A percentile compares a stretch with the other conserved stretches of the same genome.
These are phyloP conservation scores for Jatropha curcas DNA, from an alignment of 345 rosid species.

Conservation along the genomic window DNA sequence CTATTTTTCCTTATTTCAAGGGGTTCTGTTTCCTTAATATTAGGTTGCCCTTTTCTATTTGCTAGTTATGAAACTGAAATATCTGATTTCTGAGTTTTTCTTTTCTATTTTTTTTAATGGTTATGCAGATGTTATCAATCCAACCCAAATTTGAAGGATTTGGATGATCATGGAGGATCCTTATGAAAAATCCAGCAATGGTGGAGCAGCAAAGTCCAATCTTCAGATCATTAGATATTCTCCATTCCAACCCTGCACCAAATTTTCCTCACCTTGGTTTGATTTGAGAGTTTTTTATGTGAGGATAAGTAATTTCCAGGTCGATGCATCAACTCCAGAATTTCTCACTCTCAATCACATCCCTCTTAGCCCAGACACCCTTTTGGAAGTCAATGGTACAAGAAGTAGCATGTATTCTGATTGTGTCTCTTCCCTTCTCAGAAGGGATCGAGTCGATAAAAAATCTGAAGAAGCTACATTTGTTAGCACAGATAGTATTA, in stretches of 20 bases:
- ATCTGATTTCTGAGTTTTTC: conserved; percentile 20
- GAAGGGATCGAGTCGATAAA: conserved; percentile 80
- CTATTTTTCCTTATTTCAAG: conserved; percentile 29
- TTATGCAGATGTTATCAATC: conserved; percentile 20
- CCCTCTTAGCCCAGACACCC: conserved; percentile 68
- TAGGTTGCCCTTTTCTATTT: conserved; percentile 15
- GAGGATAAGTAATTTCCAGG: conserved; percentile 70
- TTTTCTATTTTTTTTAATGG: conserved; percentile 4
- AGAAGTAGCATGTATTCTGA: conserved; percentile 56
- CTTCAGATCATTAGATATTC: conserved; percentile 67
- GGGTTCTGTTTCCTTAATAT: conserved; percentile 38
- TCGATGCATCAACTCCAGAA: conserved; percentile 66
- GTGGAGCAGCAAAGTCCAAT: conserved; percentile 33
- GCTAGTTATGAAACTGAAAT: conserved; percentile 6
- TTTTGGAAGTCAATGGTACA: conserved; percentile 77
- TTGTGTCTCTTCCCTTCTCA: conserved; percentile 63
- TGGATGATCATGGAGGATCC: conserved; percentile 49
- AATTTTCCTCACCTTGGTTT: conserved; percentile 51
- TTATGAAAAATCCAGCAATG: conserved; percentile 44
- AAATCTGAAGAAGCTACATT: conserved; percentile 84
- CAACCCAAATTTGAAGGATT: conserved; percentile 26
- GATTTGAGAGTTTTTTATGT: conserved; percentile 93
- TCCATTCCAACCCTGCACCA: conserved; percentile 50
- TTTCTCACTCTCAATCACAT: conserved; percentile 71
- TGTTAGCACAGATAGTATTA: conserved; percentile 77